Evolutionary conservation across 179 eudicot genomes (phyloP).

Genomic region (Corrigiola litoralis): DNA sequence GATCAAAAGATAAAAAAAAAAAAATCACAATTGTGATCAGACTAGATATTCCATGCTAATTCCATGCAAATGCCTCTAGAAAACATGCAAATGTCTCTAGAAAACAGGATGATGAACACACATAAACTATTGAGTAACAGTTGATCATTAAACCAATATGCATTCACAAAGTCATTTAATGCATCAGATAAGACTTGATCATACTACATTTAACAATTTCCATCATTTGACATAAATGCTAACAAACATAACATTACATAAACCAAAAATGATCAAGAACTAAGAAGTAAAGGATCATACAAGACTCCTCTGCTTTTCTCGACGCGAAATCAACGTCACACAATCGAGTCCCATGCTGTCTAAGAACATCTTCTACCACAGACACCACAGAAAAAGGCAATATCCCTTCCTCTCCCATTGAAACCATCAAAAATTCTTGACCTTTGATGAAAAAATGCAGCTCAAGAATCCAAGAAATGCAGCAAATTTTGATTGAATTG

Average conservation of each 20-base stretch:
- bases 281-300: slow-evolving; percentile 35
- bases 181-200: no score
- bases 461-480: slow-evolving; percentile 7
- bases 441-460: slow-evolving; percentile 8
- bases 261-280: background rate
- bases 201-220: no score
- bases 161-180: slow-evolving; percentile 1
- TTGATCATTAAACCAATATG: background rate
- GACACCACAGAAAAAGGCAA: slow-evolving; percentile 58
- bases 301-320: slow-evolving; percentile 77
- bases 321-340: slow-evolving; percentile 58
- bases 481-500: no score
- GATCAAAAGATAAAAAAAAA: background rate
- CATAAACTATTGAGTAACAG: background rate
- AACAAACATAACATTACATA: background rate
- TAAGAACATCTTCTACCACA: slow-evolving; percentile 80
- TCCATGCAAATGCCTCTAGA: background rate
- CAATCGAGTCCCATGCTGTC: slow-evolving; percentile 58
- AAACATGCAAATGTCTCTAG: background rate
- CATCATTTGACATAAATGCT: background rate
- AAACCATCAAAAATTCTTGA: slow-evolving; percentile 18
- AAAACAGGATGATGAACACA: no score
- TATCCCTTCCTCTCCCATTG: slow-evolving; percentile 56
- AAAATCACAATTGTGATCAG: background rate
- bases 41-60: background rate